Conservation (phyloP, 139 green algal genomes). For the Pedinophyceae sp. region DNA sequence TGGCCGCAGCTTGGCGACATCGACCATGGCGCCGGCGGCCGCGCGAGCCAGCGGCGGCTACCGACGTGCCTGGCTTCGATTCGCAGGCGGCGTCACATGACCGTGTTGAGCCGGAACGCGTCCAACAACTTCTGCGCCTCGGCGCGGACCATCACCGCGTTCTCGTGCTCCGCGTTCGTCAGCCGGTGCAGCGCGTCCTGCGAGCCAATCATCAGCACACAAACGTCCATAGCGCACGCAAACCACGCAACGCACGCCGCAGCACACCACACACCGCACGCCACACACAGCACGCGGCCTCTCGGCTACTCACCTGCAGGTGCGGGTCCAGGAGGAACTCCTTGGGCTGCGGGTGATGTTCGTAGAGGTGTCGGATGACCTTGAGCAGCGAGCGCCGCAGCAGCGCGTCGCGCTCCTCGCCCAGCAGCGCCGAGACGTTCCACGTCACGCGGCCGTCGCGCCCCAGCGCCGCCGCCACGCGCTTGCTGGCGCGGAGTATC, state of each 20-base stretch:
- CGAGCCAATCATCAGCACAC: too few species aligned
- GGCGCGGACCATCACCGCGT: constrained; percentile 24
- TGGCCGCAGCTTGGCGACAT: too few species aligned
- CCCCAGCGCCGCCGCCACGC: too few species aligned
- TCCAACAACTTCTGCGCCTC: constrained; percentile 48
- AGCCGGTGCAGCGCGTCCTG: not conserved
- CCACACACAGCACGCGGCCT: constrained; percentile 11
- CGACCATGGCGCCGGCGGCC: too few species aligned
- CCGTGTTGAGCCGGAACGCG: constrained; percentile 51
- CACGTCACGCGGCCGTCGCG: too few species aligned
- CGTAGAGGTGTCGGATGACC: constrained; percentile 38
- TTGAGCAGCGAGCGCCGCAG: constrained; percentile 32
- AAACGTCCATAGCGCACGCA: constrained; percentile 13
- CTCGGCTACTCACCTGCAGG: constrained; percentile 18
- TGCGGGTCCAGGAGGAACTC: constrained; percentile 47
- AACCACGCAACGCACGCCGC: constrained; percentile 16
- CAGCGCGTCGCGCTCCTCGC: too few species aligned
- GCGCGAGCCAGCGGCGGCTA: too few species aligned
- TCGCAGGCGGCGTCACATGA: constrained; percentile 47
- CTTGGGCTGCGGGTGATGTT: constrained; percentile 57
- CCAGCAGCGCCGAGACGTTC: too few species aligned
- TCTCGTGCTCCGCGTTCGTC: too few species aligned
- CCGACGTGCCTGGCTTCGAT: too few species aligned
- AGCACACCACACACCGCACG: constrained; percentile 18
- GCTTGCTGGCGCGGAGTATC: too few species aligned